phyloP scores from a whole-genome alignment of 1,139 yeast genomes.

The Protomyces lactucae-debilis region DNA sequence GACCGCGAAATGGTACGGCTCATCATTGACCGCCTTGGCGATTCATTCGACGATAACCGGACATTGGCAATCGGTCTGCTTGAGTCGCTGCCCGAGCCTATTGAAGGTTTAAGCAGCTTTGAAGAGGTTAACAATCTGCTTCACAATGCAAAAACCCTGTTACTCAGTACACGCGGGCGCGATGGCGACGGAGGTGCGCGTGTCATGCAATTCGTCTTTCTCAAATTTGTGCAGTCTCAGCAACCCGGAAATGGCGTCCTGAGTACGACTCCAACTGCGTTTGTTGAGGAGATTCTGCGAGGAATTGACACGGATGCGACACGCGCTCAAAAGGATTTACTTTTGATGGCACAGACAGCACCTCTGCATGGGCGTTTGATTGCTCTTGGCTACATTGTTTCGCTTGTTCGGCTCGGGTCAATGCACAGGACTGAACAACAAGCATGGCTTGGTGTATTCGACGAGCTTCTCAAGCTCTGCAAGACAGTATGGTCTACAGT shows the following conservation, averaged over 20 bases:
- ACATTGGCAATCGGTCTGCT: slow-evolving; percentile 49
- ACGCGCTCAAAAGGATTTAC: slow-evolving; percentile 39
- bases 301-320: slow-evolving; percentile 38
- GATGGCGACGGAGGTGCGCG: slow-evolving; percentile 67
- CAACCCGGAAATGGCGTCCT: neutral
- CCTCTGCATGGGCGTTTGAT: slow-evolving; percentile 44
- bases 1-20: slow-evolving; percentile 44
- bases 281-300: slow-evolving; percentile 36
- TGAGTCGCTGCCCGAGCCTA: slow-evolving; percentile 42
- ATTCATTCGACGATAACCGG: slow-evolving; percentile 74
- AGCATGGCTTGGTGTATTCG: slow-evolving; percentile 32
- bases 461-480: slow-evolving; percentile 37
- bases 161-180: slow-evolving; percentile 43
- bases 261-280: neutral
- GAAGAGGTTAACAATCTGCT: slow-evolving; percentile 35
- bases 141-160: slow-evolving; percentile 30
- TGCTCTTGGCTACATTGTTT: slow-evolving; percentile 51
- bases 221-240: slow-evolving; percentile 32
- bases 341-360: slow-evolving; percentile 39
- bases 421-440: neutral
- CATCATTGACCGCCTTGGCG: slow-evolving; percentile 57
- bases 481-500: slow-evolving; percentile 52
- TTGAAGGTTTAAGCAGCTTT: slow-evolving; percentile 32
- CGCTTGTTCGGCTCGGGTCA: slow-evolving; percentile 35
- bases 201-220: slow-evolving; percentile 49